Conservation (phyloP, 495 filamentous ascomycete species). For the Cudoniella acicularis region DNA sequence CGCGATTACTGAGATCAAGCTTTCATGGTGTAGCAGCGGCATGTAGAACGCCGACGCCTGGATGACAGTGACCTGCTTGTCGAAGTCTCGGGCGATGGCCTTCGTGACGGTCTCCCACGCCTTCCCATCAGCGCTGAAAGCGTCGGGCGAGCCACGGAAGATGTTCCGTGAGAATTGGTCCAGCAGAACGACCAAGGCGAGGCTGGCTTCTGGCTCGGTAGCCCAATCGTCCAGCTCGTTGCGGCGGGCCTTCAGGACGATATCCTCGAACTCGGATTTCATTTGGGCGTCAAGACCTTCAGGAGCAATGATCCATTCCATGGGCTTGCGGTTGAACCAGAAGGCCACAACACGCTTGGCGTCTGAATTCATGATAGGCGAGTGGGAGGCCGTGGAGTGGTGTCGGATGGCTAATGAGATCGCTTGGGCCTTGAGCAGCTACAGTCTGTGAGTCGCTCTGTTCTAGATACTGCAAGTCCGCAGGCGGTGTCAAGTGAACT, state of each 20-base stretch:
- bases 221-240: constrained; percentile 10
- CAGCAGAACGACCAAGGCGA: constrained; percentile 18
- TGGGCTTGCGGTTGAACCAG: neutral
- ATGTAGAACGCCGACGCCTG: constrained; percentile 33
- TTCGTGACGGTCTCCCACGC: constrained; percentile 26
- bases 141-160: constrained; percentile 11
- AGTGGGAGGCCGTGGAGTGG: neutral
- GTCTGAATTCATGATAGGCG: neutral
- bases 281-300: constrained; percentile 13
- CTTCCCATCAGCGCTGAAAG: constrained; percentile 30
- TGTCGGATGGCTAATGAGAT: too few relatives aligned
- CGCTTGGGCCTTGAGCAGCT: too few relatives aligned
- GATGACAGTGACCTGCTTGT: constrained; percentile 22
- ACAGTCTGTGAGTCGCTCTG: too few relatives aligned
- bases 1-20: constrained; percentile 28
- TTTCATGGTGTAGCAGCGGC: constrained; percentile 33
- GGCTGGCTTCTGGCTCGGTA: constrained; percentile 1
- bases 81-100: constrained; percentile 28
- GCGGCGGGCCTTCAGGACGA: constrained; percentile 8
- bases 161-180: constrained; percentile 24
- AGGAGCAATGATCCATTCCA: neutral
- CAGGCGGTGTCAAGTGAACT: too few relatives aligned
- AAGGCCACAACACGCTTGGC: neutral
- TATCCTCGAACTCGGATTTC: constrained; percentile 7
- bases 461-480: too few relatives aligned